Percentiles rank a stretch among this genome's conserved stretches.
Conservation (phyloP, 2,329 filamentous ascomycete genomes). For the Plectosphaerella cucumerina region DNA sequence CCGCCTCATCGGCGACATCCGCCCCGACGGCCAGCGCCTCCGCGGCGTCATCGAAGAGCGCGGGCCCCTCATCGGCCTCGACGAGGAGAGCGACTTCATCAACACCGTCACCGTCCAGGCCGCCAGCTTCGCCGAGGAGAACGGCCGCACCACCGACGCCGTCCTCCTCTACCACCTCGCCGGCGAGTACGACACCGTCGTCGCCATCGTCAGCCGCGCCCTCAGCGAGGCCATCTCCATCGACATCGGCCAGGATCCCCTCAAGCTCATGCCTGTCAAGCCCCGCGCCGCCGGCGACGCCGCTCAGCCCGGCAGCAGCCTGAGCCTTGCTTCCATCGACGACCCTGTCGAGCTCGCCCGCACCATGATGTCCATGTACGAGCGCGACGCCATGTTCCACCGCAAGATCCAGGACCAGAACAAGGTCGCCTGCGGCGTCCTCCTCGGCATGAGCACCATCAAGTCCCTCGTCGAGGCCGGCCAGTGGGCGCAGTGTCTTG, state of each 20-base stretch:
- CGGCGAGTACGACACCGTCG: conserved; percentile 92
- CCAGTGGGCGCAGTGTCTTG: conserved; percentile 54
- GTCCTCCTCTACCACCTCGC: conserved; percentile 93
- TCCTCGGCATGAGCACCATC: conserved; percentile 59
- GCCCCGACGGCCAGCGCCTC: conserved; percentile 78
- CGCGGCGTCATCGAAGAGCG: conserved; percentile 85
- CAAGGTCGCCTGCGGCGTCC: conserved; percentile 50
- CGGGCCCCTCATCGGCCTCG: conserved; percentile 73
- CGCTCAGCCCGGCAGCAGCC: conserved; percentile 46
- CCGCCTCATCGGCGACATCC: conserved; percentile 86
- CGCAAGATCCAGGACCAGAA: conserved; percentile 53
- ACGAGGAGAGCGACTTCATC: conserved; percentile 78
- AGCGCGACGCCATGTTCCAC: conserved; percentile 57
- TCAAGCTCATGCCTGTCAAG: conserved; percentile 76
- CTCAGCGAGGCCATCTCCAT: conserved; percentile 85
- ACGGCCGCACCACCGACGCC: conserved; percentile 87
- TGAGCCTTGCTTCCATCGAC: conserved; percentile 57
- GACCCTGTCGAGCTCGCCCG: conserved; percentile 56
- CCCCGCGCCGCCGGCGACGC: conserved; percentile 51
- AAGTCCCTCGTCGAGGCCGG: conserved; percentile 50
- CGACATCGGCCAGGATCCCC: conserved; percentile 76
- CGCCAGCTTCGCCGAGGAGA: conserved; percentile 88
- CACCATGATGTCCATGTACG: conserved; percentile 62
- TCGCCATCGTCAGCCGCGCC: conserved; percentile 82
- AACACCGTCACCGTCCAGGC: conserved; percentile 90